Evolutionary conservation across 192 early-diverging fungal genomes (phyloP).

Genomic region (Backusella parvicylindrica): DNA sequence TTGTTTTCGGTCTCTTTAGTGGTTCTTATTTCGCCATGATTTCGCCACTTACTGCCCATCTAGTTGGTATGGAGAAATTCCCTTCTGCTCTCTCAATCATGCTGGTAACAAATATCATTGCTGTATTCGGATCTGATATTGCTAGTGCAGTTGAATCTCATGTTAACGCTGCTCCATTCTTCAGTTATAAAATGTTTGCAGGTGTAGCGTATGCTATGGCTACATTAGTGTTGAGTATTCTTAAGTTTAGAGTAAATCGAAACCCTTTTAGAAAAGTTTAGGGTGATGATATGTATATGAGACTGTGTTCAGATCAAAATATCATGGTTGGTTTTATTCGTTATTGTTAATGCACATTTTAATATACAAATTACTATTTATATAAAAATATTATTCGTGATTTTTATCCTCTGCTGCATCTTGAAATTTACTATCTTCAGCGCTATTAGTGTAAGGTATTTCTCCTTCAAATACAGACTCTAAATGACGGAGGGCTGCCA

Average conservation of each 20-base stretch:
- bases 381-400: neutral
- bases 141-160: conserved; percentile 29
- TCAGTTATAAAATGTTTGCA: conserved; percentile 42
- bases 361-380: neutral
- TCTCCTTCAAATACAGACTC: conserved; percentile 19
- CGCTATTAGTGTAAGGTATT: neutral
- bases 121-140: conserved; percentile 32
- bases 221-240: neutral
- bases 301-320: neutral
- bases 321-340: neutral
- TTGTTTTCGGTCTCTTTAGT: conserved; percentile 32
- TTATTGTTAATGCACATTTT: neutral
- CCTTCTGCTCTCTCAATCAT: conserved; percentile 20
- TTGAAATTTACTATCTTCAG: neutral
- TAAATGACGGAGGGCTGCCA: conserved; percentile 25
- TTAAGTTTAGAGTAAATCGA: conserved; percentile 18
- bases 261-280: conserved; percentile 12
- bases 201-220: conserved; percentile 8
- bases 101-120: conserved; percentile 18
- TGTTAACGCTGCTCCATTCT: conserved; percentile 20
- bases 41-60: conserved; percentile 15
- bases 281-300: neutral
- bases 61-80: conserved; percentile 21
- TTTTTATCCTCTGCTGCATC: neutral
- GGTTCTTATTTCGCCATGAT: conserved; percentile 31